Evolutionary conservation across 495 filamentous ascomycete species (phyloP), one percentile per base, ranked within the genome.

Genomic region (Penicillium argentinense): DNA sequence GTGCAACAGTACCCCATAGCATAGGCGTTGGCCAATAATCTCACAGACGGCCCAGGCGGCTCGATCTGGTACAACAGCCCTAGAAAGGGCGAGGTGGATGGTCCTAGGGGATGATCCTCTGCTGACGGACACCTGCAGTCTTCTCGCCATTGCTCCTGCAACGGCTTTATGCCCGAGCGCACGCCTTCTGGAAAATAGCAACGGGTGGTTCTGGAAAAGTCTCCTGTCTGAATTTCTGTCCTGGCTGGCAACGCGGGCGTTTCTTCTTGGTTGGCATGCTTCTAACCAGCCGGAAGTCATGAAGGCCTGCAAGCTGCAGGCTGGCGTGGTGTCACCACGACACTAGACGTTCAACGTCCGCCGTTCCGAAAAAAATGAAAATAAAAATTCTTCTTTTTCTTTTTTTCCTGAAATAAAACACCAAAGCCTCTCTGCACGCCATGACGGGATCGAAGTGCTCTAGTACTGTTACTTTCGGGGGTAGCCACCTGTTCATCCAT

Each of bases 51-150:
- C n/a, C 42, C 30, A 47, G 39, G 57, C 39, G 50, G 51, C 48
- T 56, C 55, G n/a, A 55, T 42, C 38, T 49, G 38, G 55, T 58
- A 17, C 51, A 45, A 59, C 58, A 45, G 34, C n/a, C 43, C 42
- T 26, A 53, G 38, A 40, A 14, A 29, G 32, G 16, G 18, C 7
- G 26, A 37, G 25, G 26, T n/a, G 29, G 30, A 56, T 26, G 36
- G 8, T 9, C 39, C 9, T 33, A 16, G 21, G 16, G n/a, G 41
- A 33, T 38, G 41, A 36, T 39, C 21, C 12, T 36, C 40, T 38
- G 37, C 36, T 32, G 27, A 19, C 47, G 54, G 54, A 12, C 16
- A 25, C 33, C 46, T 57, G 54, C 54, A 57, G 51, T 28, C 27
- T 11, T 21, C 28, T 47, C 28, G 33, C 28, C 43, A 45, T 45